phyloP scores from a whole-genome alignment of 2,329 filamentous ascomycete genomes.

The Xylariaceae sp. region DNA sequence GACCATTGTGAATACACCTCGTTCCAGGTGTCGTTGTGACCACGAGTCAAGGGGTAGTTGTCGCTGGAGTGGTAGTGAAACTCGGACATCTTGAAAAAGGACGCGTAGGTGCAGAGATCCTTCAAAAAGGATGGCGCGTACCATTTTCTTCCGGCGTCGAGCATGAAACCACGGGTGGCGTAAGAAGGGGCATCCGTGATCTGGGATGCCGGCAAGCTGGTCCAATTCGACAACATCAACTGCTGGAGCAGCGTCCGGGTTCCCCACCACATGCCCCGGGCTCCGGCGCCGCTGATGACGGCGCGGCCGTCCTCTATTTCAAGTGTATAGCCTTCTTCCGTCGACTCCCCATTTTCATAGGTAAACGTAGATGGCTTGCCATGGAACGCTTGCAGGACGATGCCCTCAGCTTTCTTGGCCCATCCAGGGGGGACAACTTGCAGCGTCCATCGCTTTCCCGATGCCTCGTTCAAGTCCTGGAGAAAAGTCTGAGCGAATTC shows the following conservation, averaged over 20 bases:
- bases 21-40: conserved; percentile 43
- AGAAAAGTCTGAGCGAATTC: conserved; percentile 47
- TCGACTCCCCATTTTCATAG: conserved; percentile 45
- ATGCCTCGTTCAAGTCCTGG: conserved; percentile 41
- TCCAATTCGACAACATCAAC: conserved; percentile 33
- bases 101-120: conserved; percentile 42
- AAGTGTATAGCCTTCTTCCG: conserved; percentile 49
- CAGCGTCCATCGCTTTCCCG: conserved; percentile 41
- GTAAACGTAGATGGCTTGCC: conserved; percentile 30
- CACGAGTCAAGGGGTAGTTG: conserved; percentile 46
- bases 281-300: conserved; percentile 39
- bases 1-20: conserved; percentile 45
- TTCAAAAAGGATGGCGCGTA: conserved; percentile 40
- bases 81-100: conserved; percentile 46
- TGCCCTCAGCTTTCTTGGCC: conserved; percentile 35
- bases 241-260: conserved; percentile 44
- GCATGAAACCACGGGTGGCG: conserved; percentile 42
- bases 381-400: conserved; percentile 40
- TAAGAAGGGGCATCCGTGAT: conserved; percentile 41
- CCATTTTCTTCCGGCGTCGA: conserved; percentile 44
- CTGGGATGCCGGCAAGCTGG: conserved; percentile 30
- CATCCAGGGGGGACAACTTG: conserved; percentile 35
- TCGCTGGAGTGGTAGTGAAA: conserved; percentile 49
- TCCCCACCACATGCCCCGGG: conserved; percentile 46
- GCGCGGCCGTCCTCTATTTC: conserved; percentile 34